Percentiles rank a stretch among this genome's conserved stretches.
Conservation (phyloP, 73 alveolate genomes). For the Paraurostyla sp. region DNA sequence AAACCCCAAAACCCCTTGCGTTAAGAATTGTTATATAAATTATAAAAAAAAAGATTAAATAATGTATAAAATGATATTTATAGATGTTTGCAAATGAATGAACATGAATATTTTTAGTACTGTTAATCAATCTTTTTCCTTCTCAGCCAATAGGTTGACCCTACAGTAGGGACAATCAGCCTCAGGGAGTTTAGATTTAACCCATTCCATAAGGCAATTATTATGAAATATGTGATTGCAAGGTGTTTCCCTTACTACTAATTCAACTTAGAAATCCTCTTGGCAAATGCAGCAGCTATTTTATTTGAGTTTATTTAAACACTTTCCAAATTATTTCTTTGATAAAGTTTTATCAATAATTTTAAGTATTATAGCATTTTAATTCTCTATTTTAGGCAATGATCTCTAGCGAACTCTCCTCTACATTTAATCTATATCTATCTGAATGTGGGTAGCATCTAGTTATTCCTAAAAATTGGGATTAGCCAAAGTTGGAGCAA, state of each 20-base stretch:
- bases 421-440: background rate
- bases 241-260: constrained; percentile 2
- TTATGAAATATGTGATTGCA: constrained; percentile 48
- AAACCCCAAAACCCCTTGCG: no score
- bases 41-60: no score
- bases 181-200: constrained; percentile 7
- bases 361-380: background rate
- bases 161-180: constrained; percentile 52
- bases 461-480: no score
- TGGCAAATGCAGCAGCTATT: constrained; percentile 39
- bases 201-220: constrained; percentile 29
- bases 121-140: no score
- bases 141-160: no score
- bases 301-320: background rate
- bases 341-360: background rate
- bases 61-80: no score
- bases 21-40: no score
- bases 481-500: background rate
- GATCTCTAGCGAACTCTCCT: background rate
- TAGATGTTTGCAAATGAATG: no score
- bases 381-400: background rate
- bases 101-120: no score
- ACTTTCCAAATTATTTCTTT: background rate
- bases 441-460: background rate
- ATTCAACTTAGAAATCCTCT: constrained; percentile 5